Percentiles rank a stretch among this genome's conserved stretches.
phyloP scores from a whole-genome alignment of 1,284 basidiomycete genomes.

The Rhizoctonia solani region DNA sequence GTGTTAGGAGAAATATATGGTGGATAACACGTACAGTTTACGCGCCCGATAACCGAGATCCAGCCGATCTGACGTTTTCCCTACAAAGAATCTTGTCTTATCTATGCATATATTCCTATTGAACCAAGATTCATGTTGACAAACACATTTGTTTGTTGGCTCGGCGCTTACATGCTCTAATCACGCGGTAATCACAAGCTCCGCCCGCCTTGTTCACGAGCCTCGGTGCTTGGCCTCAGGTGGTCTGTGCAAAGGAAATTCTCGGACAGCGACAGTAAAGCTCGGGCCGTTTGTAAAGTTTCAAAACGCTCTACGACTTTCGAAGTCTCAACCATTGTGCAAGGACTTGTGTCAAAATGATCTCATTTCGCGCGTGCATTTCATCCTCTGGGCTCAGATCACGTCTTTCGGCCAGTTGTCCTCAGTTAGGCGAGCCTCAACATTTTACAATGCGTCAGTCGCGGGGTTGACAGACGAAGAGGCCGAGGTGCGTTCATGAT shows the following conservation, averaged over 20 bases:
- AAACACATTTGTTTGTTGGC: neutral
- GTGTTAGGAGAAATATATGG: neutral
- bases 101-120: neutral
- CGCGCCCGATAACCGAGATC: neutral
- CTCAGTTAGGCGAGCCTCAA: slow-evolving; percentile 13
- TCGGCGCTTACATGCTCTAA: neutral
- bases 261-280: neutral
- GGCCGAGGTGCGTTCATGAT: slow-evolving; percentile 72
- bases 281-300: too few species aligned
- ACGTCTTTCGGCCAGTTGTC: neutral
- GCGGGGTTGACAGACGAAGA: slow-evolving; percentile 86
- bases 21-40: neutral
- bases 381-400: slow-evolving; percentile 6
- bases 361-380: slow-evolving; percentile 8
- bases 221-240: neutral
- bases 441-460: slow-evolving; percentile 67
- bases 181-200: slow-evolving; percentile 5
- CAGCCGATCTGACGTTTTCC: too few species aligned
- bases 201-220: slow-evolving; percentile 27
- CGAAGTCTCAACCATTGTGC: neutral
- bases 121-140: neutral
- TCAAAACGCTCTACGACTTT: neutral
- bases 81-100: too few species aligned
- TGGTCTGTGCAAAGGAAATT: neutral
- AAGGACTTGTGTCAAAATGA: neutral